phyloP scores from a whole-genome alignment of 2,329 filamentous ascomycete species.

The Cytospora piceicola region DNA sequence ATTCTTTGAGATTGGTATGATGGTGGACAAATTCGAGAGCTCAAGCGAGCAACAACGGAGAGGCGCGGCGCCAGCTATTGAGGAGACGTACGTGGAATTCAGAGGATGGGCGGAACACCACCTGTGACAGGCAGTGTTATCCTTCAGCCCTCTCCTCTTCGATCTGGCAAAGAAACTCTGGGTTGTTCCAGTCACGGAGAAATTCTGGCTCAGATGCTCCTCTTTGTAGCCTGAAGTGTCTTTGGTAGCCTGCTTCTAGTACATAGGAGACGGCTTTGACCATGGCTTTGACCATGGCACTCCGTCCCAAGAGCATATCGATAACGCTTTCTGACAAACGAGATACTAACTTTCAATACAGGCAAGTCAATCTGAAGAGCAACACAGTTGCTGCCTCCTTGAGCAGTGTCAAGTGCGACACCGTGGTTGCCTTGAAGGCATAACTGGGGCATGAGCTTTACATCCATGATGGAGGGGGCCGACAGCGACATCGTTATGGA shows the following conservation, averaged over 20 bases:
- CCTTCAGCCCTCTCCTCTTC: not conserved
- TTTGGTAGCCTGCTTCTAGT: not conserved
- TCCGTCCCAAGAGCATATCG: not conserved
- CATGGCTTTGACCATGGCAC: not conserved
- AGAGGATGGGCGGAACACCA: not conserved
- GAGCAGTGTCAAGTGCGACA: slow-evolving; percentile 1
- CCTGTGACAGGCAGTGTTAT: not conserved
- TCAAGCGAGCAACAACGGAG: not conserved
- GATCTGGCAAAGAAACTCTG: not conserved
- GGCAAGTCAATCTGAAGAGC: not conserved
- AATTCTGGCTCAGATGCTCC: not conserved
- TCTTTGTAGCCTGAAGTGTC: not conserved
- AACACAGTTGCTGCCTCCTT: not conserved
- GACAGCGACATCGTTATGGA: slow-evolving; percentile 44
- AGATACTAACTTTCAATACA: not conserved
- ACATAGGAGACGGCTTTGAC: not conserved
- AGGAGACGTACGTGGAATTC: not conserved
- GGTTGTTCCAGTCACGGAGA: not conserved
- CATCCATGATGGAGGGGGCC: slow-evolving; percentile 33
- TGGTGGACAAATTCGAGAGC: not conserved
- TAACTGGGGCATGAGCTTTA: slow-evolving; percentile 17
- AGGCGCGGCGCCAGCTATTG: not conserved
- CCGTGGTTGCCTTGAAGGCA: slow-evolving; percentile 5
- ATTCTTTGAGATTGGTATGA: not conserved
- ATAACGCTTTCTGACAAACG: not conserved